Evolutionary conservation across 805 yeast genomes (phyloP).

Genomic region (Candida vaughaniae): DNA sequence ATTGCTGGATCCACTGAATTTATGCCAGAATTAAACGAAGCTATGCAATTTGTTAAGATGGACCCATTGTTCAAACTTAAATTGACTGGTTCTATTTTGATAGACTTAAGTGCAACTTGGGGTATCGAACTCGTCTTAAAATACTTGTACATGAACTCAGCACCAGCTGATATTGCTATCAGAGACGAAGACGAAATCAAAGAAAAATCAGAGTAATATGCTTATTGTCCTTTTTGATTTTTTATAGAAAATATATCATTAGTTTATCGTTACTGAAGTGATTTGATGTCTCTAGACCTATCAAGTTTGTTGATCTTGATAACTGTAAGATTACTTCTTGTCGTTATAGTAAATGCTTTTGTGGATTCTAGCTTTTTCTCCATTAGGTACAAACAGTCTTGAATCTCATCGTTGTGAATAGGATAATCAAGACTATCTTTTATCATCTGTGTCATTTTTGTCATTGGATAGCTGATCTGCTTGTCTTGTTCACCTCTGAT

Average conservation of each 20-base stretch:
- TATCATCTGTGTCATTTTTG: conserved; percentile 26
- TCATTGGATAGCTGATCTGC: conserved; percentile 19
- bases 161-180: conserved; percentile 86
- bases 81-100: conserved; percentile 67
- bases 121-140: conserved; percentile 79
- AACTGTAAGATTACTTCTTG: conserved; percentile 23
- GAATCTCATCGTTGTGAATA: conserved; percentile 27
- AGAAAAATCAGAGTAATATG: neutral
- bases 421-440: conserved; percentile 34
- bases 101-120: conserved; percentile 79
- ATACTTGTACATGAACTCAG: conserved; percentile 81
- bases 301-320: conserved; percentile 25
- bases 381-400: conserved; percentile 25
- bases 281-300: conserved; percentile 26
- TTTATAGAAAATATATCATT: too few species aligned
- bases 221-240: neutral
- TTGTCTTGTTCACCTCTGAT: conserved; percentile 8
- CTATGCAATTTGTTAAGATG: conserved; percentile 92
- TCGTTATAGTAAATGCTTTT: conserved; percentile 19
- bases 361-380: conserved; percentile 3
- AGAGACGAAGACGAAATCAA: conserved; percentile 22
- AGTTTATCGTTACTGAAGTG: too few species aligned
- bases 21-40: conserved; percentile 89
- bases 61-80: conserved; percentile 65
- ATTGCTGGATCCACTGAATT: conserved; percentile 92